Evolutionary conservation across 106 monocot genomes (phyloP), one percentile per base, ranked within the genome.

Genomic region (Dactylorhiza incarnata): DNA sequence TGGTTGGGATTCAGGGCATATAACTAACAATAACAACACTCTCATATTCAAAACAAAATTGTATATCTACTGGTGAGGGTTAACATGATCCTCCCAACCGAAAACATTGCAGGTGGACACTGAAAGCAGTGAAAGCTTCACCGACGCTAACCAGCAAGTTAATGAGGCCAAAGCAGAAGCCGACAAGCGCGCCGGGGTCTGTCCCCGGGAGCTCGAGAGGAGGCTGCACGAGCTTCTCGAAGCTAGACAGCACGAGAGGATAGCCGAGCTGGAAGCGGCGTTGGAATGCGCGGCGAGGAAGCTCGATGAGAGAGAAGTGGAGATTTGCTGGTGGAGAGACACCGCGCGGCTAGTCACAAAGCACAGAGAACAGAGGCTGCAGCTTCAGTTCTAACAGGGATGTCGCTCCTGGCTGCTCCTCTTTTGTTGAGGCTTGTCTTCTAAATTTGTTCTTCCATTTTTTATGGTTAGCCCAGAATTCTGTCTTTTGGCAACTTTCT

Each of bases 301-400:
- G 71, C 76, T 94, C 56, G 72, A 72, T 0, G 88, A 94, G 67
- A 91, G 81, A 73, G 94, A 94, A 44, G 81, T 37, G 0, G 94
- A 90, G 79, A 74, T 85, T 12, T 72, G 74, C 58, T 85, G 86
- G 94, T 88, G 90, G 94, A 86, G 81, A 71, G 83, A 90, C 83
- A 80, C 88, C 3, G 81, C 90, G 71, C 81, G 53, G 63, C 80
- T 89, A 6, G 84, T 84, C 51, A 79, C 86, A 2, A 77, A 82
- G 43, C 84, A 78, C 47, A 80, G 78, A 47, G 82, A 88, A 37
- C 83, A 59, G 7, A 59, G n/a, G n/a, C 13, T 17, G 14, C n/a
- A 22, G 7, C 14, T 59, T 12, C 59, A 59, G 19, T 59, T 59
- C n/a, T 59, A 19, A 59, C 37, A 37, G 37, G 37, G 37, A 37